Evolutionary conservation across 2,329 filamentous ascomycete species (phyloP).

Genomic region (Sporothrix schenckii): DNA sequence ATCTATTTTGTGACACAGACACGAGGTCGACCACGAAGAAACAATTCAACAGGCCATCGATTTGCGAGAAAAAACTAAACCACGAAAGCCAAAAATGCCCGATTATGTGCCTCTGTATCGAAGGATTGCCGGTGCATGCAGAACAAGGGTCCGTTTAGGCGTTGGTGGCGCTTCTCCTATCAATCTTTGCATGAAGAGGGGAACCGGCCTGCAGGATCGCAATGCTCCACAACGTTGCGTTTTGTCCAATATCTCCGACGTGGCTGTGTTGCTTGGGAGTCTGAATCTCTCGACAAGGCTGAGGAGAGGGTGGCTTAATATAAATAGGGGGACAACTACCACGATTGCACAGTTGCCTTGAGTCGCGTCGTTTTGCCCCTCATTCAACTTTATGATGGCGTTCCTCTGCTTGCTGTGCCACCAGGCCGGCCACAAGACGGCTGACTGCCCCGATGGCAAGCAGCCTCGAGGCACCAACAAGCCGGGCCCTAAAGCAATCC

Average conservation of each 20-base stretch:
- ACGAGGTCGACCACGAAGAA: no score
- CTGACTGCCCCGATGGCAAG: constrained; percentile 10
- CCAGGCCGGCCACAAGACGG: constrained; percentile 27
- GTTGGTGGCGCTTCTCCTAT: background rate
- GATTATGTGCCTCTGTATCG: background rate
- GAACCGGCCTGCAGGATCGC: constrained; percentile 7
- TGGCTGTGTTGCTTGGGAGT: constrained; percentile 3
- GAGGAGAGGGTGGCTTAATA: background rate
- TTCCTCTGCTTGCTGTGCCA: constrained; percentile 25
- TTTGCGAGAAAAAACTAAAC: background rate
- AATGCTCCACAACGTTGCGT: constrained; percentile 15
- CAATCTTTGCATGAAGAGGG: constrained; percentile 15
- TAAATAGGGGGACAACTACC: background rate
- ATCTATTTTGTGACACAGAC: no score
- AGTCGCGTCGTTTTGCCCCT: background rate
- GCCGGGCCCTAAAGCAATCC: background rate
- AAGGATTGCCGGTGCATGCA: constrained; percentile 6
- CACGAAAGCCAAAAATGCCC: background rate
- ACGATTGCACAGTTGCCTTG: background rate
- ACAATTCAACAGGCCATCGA: background rate
- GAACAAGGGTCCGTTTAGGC: background rate
- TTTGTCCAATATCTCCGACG: background rate
- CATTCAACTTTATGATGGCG: background rate
- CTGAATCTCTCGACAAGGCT: background rate
- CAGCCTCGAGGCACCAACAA: background rate